Evolutionary conservation across 352 stramenopile species (phyloP).

Genomic region (Phytophthora niederhauseri): DNA sequence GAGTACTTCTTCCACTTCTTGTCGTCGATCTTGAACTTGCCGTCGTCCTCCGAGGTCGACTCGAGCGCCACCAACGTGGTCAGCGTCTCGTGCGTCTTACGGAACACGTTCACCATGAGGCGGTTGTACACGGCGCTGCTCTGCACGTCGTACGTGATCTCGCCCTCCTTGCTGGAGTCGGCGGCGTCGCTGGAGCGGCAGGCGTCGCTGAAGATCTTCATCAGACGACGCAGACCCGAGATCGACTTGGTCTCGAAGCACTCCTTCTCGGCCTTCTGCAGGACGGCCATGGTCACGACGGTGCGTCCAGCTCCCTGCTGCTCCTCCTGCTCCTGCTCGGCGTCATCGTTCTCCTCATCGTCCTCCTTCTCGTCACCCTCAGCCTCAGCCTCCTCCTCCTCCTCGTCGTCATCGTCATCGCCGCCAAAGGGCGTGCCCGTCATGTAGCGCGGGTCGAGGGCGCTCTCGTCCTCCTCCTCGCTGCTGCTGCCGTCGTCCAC

Average conservation of each 20-base stretch:
- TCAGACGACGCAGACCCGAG: slow-evolving; percentile 89
- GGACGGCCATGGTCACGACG: slow-evolving; percentile 77
- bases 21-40: slow-evolving; percentile 62
- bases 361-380: slow-evolving; percentile 38
- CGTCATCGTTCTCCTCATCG: slow-evolving; percentile 20
- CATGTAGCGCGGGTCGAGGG: slow-evolving; percentile 83
- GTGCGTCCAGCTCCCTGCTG: slow-evolving; percentile 47
- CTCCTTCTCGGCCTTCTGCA: slow-evolving; percentile 86
- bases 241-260: slow-evolving; percentile 91
- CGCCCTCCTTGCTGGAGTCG: slow-evolving; percentile 65
- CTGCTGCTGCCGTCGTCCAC: slow-evolving; percentile 65
- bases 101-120: slow-evolving; percentile 95
- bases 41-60: slow-evolving; percentile 38
- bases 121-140: slow-evolving; percentile 95
- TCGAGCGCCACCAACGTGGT: slow-evolving; percentile 72
- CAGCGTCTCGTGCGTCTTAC: slow-evolving; percentile 89
- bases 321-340: slow-evolving; percentile 31
- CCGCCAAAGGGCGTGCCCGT: slow-evolving; percentile 40
- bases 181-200: slow-evolving; percentile 93
- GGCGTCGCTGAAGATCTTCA: slow-evolving; percentile 95
- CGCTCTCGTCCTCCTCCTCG: slow-evolving; percentile 85
- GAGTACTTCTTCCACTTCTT: slow-evolving; percentile 83
- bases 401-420: slow-evolving; percentile 28
- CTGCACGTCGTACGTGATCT: slow-evolving; percentile 93
- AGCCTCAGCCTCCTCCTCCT: slow-evolving; percentile 36